Evolutionary conservation across 2,329 filamentous ascomycete species (phyloP), one percentile per base, ranked within the genome.

Genomic region (Arthroderma sp.): DNA sequence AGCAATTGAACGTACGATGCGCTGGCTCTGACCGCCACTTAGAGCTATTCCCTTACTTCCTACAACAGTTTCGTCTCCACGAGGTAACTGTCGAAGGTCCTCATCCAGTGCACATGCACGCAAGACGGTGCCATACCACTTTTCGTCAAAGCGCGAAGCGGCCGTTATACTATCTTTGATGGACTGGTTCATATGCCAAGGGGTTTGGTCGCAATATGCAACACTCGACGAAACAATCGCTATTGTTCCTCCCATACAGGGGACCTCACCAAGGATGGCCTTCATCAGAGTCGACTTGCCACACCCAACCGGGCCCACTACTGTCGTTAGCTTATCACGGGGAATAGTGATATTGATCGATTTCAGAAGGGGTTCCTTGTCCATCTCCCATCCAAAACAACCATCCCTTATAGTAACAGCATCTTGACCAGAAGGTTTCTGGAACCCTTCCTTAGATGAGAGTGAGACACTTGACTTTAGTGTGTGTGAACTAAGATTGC

Each of bases 241-340:
- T n/a, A 66, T 54, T 4, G 50, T 55, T 11, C 67, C 67, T 15
- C 53, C 45, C 3, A 57, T 42, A 28, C 54, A 57, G 2, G 62
- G 58, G 0, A 65, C 57, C 47, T 72, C 69, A 27, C 68, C 66
- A 0, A 71, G 60, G 10, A 72, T 52, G 11, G 61, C 59, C 46
- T 68, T 67, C 4, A 70, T 58, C 4, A 75, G 52, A 3, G 70
- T 72, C 15, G 71, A 73, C 47, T 75, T 75, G 3, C 72, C 72
- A 47, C 67, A 72, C 4, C 69, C 72, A 27, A 72, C 68, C 10
- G 71, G 70, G 10, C 71, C 71, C 45, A 73, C 60, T 6, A 74
- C 53, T 54, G 72, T 67, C 28, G 66, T 70, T 40, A 72, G 61
- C 46, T 64, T 67, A 32, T 62, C 61, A 15, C 61, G 61, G 27